These are phyloP conservation scores for Trichosporon asahii DNA, from an alignment of 1,284 basidiomycete genomes.

Conservation along the genomic window DNA sequence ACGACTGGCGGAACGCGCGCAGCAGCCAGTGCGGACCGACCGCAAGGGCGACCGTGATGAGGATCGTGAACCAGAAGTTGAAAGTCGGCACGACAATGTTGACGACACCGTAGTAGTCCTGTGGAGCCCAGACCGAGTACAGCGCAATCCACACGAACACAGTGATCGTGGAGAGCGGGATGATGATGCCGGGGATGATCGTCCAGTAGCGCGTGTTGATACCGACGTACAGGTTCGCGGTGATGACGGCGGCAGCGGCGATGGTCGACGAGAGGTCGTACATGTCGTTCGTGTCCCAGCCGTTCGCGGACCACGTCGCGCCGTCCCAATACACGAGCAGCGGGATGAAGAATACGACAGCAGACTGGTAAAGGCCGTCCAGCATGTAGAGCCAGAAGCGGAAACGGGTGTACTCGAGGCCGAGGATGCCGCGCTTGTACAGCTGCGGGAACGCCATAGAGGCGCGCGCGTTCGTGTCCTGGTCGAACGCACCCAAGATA, in stretches of 20 bases:
- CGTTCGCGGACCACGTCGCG: conserved; percentile 64
- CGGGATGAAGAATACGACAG: conserved; percentile 84
- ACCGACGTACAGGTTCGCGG: conserved; percentile 84
- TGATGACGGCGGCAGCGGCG: conserved; percentile 77
- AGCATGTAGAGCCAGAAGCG: conserved; percentile 96
- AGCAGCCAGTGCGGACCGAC: conserved; percentile 58
- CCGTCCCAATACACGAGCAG: conserved; percentile 70
- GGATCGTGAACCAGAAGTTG: conserved; percentile 75
- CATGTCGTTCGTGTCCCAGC: conserved; percentile 70
- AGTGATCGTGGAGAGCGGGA: conserved; percentile 71
- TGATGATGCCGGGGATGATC: conserved; percentile 73
- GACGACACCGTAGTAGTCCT: conserved; percentile 70
- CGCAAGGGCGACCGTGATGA: conserved; percentile 66
- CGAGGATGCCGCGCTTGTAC: conserved; percentile 87
- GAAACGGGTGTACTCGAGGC: conserved; percentile 82
- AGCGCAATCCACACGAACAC: conserved; percentile 81
- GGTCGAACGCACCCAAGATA: conserved; percentile 88
- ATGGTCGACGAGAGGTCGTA: conserved; percentile 91
- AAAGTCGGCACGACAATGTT: conserved; percentile 69
- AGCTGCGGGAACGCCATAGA: conserved; percentile 89
- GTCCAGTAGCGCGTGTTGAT: conserved; percentile 90
- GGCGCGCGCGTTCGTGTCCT: conserved; percentile 87
- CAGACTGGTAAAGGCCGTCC: conserved; percentile 90
- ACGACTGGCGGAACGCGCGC: conserved; percentile 30
- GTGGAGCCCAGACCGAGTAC: conserved; percentile 70